Evolutionary conservation across 192 early-diverging fungal species (phyloP), one percentile per base, ranked within the genome.

Genomic region (Mortierella claussenii): DNA sequence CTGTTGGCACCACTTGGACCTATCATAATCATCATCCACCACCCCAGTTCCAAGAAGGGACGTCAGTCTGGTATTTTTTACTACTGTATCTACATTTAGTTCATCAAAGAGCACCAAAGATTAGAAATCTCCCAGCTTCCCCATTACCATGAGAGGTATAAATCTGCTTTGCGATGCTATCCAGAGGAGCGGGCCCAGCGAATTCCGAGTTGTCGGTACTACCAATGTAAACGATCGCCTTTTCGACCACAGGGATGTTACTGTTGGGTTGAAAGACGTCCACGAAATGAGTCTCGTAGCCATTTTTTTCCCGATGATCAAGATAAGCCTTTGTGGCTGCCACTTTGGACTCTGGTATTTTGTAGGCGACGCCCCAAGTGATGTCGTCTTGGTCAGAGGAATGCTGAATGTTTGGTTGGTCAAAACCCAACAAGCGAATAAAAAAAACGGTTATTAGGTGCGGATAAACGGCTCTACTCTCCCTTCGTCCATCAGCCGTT

Each of bases 291-390:
- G 84, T 80, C 4, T 87, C 79, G 60, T 98, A 98, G 4, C 96
- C 96, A 65, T 94, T 92, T 85, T 89, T 96, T 83, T 98, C 96
- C 28, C 96, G 83, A 70, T 92, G 88, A 57, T 96, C 94, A 48
- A 98, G 69, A 45, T 96, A 92, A 21, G 80, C 82, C 32, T 84
- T 82, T 7, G 95, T 94, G 18, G 78, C 69, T 57, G 82, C 84
- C 21, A 90, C 90, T 49, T 91, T 84, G 28, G 79, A 81, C 28
- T 81, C 76, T 23, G 86, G 78, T 5, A 98, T 90, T 65, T 89
- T 91, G 76, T 91, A 96, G 0, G 92, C 94, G 24, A 95, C 82
- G 40, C 93, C 95, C 93, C 93, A 92, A 40, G 89, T 89, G 28
- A 88, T 84, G 28, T 63, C 79, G 50, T 84, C 69, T n/a, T 86